A percentile compares a stretch with the other conserved stretches of the same genome.
Evolutionary conservation across 2,329 filamentous ascomycete species (phyloP).

Genomic region (Pestalotiopsis sp.): DNA sequence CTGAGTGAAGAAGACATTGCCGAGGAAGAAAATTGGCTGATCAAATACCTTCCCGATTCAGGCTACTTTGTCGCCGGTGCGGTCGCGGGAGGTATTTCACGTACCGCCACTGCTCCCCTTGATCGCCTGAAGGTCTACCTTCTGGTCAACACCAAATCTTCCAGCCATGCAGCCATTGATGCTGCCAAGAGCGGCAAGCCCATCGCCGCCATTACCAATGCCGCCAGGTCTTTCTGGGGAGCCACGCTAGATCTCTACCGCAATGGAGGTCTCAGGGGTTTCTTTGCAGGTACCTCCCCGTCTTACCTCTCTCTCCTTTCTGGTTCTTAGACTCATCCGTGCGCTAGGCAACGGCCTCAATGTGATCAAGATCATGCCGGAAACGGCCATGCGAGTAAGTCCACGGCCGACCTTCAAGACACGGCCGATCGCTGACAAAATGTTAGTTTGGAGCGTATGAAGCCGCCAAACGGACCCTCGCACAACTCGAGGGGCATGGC

Average conservation of each 20-base stretch:
- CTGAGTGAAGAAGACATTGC: slow-evolving; percentile 36
- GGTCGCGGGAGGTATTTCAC: slow-evolving; percentile 89
- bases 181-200: slow-evolving; percentile 73
- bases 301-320: not conserved
- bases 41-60: slow-evolving; percentile 77
- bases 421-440: not conserved
- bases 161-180: slow-evolving; percentile 55
- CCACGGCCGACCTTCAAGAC: not conserved
- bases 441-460: slow-evolving; percentile 87
- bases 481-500: slow-evolving; percentile 83
- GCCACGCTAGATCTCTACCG: slow-evolving; percentile 81
- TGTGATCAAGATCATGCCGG: slow-evolving; percentile 96
- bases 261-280: slow-evolving; percentile 81
- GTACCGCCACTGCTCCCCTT: slow-evolving; percentile 92
- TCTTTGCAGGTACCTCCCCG: slow-evolving; percentile 78
- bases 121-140: slow-evolving; percentile 97
- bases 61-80: slow-evolving; percentile 98
- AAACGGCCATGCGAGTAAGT: slow-evolving; percentile 84
- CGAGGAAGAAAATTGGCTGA: slow-evolving; percentile 55
- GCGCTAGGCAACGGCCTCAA: slow-evolving; percentile 87
- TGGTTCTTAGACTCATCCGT: not conserved
- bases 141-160: slow-evolving; percentile 80
- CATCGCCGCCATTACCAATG: slow-evolving; percentile 64
- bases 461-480: slow-evolving; percentile 85
- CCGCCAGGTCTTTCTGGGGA: slow-evolving; percentile 68